Percentiles rank a stretch among this genome's conserved stretches.
Conservation (phyloP, 2,329 filamentous ascomycete genomes). For the Proliferodiscus dingleyae region DNA sequence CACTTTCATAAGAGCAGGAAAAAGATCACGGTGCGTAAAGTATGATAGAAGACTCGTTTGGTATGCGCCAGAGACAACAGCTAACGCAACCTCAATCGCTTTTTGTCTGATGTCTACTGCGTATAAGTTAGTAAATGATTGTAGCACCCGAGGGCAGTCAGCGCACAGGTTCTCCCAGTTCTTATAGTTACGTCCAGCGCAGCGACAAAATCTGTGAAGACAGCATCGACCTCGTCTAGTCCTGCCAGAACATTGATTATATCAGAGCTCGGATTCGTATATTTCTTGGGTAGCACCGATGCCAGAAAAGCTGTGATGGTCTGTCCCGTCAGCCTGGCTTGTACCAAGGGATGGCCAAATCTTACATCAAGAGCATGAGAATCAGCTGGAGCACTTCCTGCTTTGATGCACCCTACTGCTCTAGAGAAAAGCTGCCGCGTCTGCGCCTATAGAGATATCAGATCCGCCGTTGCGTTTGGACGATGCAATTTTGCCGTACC, state of each 20-base stretch:
- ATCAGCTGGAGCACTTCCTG: constrained; percentile 54
- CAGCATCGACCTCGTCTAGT: constrained; percentile 77
- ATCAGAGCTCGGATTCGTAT: constrained; percentile 91
- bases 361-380: constrained; percentile 82
- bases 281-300: constrained; percentile 78
- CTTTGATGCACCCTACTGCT: constrained; percentile 65
- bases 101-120: constrained; percentile 70
- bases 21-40: constrained; percentile 89
- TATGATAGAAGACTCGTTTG: constrained; percentile 92
- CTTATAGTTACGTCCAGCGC: constrained; percentile 79
- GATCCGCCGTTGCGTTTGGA: not conserved
- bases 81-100: constrained; percentile 75
- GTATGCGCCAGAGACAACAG: constrained; percentile 88
- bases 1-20: constrained; percentile 92
- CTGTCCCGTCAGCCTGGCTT: constrained; percentile 49
- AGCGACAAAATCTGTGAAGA: constrained; percentile 85
- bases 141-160: not conserved
- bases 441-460: constrained; percentile 25
- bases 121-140: constrained; percentile 24
- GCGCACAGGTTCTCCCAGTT: constrained; percentile 65
- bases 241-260: constrained; percentile 87
- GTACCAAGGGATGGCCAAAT: constrained; percentile 3
- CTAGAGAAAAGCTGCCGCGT: constrained; percentile 64
- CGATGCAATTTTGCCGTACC: constrained; percentile 47
- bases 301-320: constrained; percentile 86